Conservation (phyloP, 257 asterid genomes). For the Scutellaria galericulata region DNA sequence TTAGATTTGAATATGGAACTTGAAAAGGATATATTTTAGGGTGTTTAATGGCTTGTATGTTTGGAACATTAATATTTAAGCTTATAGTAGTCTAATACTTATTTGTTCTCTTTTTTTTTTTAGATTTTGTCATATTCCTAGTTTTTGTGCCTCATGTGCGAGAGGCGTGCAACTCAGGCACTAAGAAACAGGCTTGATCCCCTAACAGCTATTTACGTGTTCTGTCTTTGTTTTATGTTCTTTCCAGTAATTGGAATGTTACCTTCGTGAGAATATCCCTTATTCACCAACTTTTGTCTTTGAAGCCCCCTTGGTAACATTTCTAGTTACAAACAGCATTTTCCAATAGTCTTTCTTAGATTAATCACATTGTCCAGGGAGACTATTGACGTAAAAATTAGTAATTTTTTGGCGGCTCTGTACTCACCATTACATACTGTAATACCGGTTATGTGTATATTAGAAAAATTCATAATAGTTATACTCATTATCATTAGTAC, state of each 20-base stretch:
- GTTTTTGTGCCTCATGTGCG: too few species aligned
- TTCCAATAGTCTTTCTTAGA: not conserved
- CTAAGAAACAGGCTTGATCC: too few species aligned
- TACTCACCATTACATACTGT: not conserved
- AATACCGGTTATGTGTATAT: not conserved
- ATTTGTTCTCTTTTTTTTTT: too few species aligned
- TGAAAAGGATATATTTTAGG: too few species aligned
- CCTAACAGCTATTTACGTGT: not conserved
- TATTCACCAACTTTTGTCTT: not conserved
- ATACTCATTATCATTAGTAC: not conserved
- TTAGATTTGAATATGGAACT: too few species aligned
- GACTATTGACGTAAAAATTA: not conserved
- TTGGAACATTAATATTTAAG: too few species aligned
- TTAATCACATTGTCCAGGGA: not conserved
- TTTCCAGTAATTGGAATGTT: not conserved
- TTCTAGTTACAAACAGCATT: not conserved
- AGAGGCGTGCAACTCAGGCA: too few species aligned
- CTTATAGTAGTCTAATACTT: too few species aligned
- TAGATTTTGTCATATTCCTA: too few species aligned
- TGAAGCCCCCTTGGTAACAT: not conserved
- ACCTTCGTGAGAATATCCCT: not conserved
- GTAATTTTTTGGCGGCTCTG: not conserved
- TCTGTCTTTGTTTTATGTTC: not conserved
- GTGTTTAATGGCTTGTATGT: too few species aligned
- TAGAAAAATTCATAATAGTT: not conserved